A percentile compares a stretch with the other conserved stretches of the same genome.
These are phyloP conservation scores for Cucurbitaria berberidis DNA, from an alignment of 2,329 filamentous ascomycete species.

Conservation along the genomic window DNA sequence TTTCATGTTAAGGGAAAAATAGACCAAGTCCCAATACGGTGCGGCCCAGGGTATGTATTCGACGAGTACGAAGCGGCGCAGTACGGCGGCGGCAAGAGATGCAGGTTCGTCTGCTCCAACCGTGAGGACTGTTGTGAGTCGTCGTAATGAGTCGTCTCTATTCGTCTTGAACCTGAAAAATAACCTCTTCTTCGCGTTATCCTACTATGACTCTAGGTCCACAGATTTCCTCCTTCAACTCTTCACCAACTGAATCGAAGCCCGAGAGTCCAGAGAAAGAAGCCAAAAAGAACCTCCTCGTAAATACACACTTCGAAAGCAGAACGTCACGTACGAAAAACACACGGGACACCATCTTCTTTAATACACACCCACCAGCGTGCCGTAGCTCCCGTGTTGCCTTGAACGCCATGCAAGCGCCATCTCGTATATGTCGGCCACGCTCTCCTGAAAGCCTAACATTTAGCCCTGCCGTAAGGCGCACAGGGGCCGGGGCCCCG, in stretches of 20 bases:
- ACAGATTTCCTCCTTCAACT: background rate
- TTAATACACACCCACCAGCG: slow-evolving; percentile 13
- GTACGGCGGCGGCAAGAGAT: background rate
- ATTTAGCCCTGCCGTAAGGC: background rate
- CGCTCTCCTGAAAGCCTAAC: slow-evolving; percentile 4
- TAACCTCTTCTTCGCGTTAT: background rate
- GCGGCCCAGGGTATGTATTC: background rate
- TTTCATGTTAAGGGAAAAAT: slow-evolving; percentile 25
- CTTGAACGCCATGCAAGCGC: slow-evolving; percentile 5
- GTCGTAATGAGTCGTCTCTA: background rate
- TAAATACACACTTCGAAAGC: background rate
- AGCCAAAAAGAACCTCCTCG: background rate
- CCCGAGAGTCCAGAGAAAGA: too few species aligned
- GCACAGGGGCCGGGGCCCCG: background rate
- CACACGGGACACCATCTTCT: slow-evolving; percentile 7
- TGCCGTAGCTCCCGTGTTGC: background rate
- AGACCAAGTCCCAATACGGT: background rate
- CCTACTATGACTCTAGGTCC: background rate
- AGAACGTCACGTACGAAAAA: background rate
- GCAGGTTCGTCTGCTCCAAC: background rate
- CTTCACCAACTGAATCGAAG: background rate
- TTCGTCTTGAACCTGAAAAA: background rate
- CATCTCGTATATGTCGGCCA: slow-evolving; percentile 17
- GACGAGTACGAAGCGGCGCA: slow-evolving; percentile 1
- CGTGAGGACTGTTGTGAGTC: background rate